Evolutionary conservation across 345 rosid species (phyloP), one percentile per base, ranked within the genome.

Genomic region (Brassica carinata): DNA sequence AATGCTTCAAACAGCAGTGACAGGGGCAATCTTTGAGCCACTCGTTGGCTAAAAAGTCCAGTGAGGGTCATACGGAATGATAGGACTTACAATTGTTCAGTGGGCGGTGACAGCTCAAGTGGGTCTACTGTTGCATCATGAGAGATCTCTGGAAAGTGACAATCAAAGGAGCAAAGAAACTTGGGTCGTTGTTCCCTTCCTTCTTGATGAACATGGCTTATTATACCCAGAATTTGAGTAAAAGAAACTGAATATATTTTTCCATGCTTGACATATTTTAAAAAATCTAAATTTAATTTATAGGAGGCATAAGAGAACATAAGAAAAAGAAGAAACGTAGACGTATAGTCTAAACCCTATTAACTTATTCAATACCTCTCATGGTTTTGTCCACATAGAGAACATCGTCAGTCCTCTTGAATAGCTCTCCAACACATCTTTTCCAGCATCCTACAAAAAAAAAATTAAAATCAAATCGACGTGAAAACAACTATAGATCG

Each of bases 11-110:
- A 88, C 62, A 84, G 88, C 62, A 86, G 89, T 67, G 99, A 92
- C 84, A 87, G 81, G 80, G 78, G 87, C 51, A 93, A 93, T 86
- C 89, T 90, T 79, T 83, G 92, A 85, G 99, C 98, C 71, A 80
- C 91, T 74, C 84, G 85, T 87, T 96, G 94, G 98, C 90, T 96
- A 18, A 92, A 91, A 86, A 98, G 98, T 62, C 87, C 97, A 33
- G 85, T 92, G 66, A 88, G 98, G 81, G 90, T 91, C 78, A 91
- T 97, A 77, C 84, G 98, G 71, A 83, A 90, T 30, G 97, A 96
- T 79, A 92, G 92, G 75, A 86, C 92, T 0, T 96, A 96, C 66
- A 82, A 91, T 68, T 97, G 98, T 19, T 85, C 97, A 30, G 34
- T 31, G 34, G 34, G 2, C 34, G 34, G 2, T 31, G 34, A 31